These are phyloP conservation scores for Colletotrichum chrysophilum DNA, from an alignment of 2,329 filamentous ascomycete species.

Conservation along the genomic window DNA sequence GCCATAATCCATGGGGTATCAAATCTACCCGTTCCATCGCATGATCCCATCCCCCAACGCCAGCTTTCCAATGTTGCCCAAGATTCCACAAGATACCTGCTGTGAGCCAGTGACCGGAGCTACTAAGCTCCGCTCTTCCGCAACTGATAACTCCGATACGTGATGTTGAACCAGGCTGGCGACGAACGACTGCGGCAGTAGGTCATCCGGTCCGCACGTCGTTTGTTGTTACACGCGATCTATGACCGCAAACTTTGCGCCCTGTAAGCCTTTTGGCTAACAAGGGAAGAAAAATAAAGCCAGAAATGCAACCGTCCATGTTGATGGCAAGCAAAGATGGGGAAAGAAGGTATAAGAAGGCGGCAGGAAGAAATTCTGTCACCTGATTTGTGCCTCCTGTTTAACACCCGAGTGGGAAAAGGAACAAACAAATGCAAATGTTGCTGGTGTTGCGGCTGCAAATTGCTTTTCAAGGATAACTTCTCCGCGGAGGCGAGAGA, in stretches of 20 bases:
- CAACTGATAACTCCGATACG: neutral
- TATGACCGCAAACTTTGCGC: conserved; percentile 11
- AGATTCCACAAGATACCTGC: neutral
- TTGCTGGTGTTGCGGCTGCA: neutral
- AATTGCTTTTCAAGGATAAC: conserved; percentile 3
- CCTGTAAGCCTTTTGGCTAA: neutral
- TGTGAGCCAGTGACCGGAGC: neutral
- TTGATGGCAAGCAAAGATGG: neutral
- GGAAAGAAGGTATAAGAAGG: neutral
- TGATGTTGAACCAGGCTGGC: neutral
- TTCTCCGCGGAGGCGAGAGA: conserved; percentile 19
- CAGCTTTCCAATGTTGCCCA: neutral
- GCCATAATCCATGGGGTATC: neutral
- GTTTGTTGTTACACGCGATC: conserved; percentile 15
- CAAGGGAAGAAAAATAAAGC: neutral
- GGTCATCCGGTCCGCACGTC: neutral
- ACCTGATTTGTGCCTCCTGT: neutral
- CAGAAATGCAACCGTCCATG: neutral
- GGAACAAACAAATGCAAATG: conserved; percentile 5
- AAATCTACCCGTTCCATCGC: neutral
- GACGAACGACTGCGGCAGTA: neutral
- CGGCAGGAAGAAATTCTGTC: neutral
- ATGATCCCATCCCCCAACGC: neutral
- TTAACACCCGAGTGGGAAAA: neutral
- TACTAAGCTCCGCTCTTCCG: conserved; percentile 5